Conservation (phyloP, 352 stramenopile genomes). For the Phytophthora pisi region DNA sequence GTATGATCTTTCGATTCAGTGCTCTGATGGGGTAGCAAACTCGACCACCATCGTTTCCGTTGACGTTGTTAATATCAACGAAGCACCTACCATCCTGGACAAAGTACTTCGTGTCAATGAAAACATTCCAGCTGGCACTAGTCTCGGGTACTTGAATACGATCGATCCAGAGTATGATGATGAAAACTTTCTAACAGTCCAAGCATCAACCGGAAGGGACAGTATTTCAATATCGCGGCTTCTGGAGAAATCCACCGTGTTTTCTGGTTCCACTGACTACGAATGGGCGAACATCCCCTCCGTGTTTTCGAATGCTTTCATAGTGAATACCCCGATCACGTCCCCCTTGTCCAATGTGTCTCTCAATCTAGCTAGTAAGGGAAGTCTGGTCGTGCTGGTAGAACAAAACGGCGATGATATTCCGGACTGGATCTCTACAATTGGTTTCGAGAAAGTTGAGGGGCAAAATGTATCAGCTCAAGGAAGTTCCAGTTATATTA, state of each 20-base stretch:
- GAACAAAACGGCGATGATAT: slow-evolving; percentile 16
- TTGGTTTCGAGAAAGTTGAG: slow-evolving; percentile 16
- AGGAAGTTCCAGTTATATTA: slow-evolving; percentile 36
- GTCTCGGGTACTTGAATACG: slow-evolving; percentile 14
- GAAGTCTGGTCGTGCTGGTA: slow-evolving; percentile 22
- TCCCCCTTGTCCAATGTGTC: slow-evolving; percentile 12
- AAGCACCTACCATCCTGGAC: slow-evolving; percentile 35
- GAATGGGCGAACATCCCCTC: slow-evolving; percentile 26
- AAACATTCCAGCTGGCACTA: slow-evolving; percentile 27
- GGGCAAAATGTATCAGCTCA: slow-evolving; percentile 24
- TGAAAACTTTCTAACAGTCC: slow-evolving; percentile 23
- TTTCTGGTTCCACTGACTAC: slow-evolving; percentile 19
- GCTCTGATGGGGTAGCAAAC: slow-evolving; percentile 42
- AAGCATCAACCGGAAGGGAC: neutral
- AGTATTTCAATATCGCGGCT: slow-evolving; percentile 10
- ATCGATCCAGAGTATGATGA: slow-evolving; percentile 31
- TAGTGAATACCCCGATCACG: slow-evolving; percentile 14
- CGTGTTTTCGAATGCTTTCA: slow-evolving; percentile 11
- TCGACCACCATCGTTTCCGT: slow-evolving; percentile 24
- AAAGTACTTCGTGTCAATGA: slow-evolving; percentile 45
- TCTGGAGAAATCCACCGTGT: slow-evolving; percentile 7
- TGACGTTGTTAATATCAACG: slow-evolving; percentile 56
- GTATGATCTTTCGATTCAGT: slow-evolving; percentile 38
- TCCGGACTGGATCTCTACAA: slow-evolving; percentile 18
- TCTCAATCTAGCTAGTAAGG: slow-evolving; percentile 26